phyloP scores from a whole-genome alignment of 139 green algal species.

The Ostreobium quekettii region DNA sequence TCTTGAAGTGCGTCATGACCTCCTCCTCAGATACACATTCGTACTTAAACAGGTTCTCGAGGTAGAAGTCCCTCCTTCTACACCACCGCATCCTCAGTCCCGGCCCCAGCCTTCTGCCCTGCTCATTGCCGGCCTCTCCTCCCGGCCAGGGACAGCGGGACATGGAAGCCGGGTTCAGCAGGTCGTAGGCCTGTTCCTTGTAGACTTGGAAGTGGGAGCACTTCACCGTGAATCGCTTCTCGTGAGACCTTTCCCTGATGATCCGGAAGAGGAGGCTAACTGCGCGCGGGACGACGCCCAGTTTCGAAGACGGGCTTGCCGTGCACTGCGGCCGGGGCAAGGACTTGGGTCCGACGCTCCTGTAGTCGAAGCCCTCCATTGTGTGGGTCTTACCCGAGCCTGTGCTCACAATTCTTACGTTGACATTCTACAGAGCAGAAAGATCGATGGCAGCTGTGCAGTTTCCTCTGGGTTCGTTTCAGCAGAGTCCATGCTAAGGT shows the following conservation, averaged over 20 bases:
- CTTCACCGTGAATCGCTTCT: constrained; percentile 20
- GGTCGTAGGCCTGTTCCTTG: constrained; percentile 50
- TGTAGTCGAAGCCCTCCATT: constrained; percentile 47
- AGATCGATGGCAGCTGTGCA: too few relatives aligned
- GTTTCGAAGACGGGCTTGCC: constrained; percentile 23
- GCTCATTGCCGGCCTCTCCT: not conserved
- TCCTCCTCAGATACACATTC: constrained; percentile 25
- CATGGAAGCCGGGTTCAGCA: constrained; percentile 26
- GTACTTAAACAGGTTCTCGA: constrained; percentile 47
- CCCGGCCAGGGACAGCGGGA: not conserved
- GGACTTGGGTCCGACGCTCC: not conserved
- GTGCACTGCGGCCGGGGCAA: constrained; percentile 25
- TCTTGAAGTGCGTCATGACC: constrained; percentile 23
- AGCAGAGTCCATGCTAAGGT: too few relatives aligned
- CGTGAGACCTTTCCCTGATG: not conserved
- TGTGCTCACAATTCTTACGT: too few relatives aligned
- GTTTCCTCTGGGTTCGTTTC: too few relatives aligned
- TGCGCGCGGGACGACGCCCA: constrained; percentile 37
- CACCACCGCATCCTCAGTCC: constrained; percentile 38
- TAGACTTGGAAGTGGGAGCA: constrained; percentile 43
- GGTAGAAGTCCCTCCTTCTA: constrained; percentile 38
- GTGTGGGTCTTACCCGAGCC: constrained; percentile 47
- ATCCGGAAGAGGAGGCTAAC: constrained; percentile 28
- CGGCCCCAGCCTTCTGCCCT: not conserved
- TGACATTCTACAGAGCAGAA: too few relatives aligned